Evolutionary conservation across 441 rosid genomes (phyloP).

Genomic region (Gossypium gossypioides): DNA sequence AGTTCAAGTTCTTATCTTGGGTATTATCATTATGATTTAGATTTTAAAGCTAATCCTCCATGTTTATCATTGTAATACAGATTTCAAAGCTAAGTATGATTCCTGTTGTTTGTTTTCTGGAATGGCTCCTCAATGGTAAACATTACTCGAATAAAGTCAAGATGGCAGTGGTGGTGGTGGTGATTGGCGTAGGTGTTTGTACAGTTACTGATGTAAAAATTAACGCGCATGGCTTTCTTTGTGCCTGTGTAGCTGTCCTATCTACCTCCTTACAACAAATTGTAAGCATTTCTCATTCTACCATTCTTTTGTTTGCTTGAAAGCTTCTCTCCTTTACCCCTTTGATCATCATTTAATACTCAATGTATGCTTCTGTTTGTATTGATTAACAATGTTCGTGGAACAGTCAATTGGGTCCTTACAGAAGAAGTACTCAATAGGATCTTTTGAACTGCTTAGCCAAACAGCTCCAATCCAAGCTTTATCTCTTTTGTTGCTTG

Average conservation of each 20-base stretch:
- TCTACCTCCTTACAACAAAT: conserved; percentile 89
- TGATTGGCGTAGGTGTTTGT: conserved; percentile 86
- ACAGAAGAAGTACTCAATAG: conserved; percentile 80
- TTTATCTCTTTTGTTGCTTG: conserved; percentile 65
- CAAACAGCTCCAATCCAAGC: conserved; percentile 97
- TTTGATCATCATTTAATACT: background rate
- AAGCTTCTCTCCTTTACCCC: conserved; percentile 24
- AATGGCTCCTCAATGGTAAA: conserved; percentile 77
- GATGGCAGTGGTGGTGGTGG: conserved; percentile 75
- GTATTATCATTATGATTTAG: background rate
- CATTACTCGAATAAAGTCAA: conserved; percentile 75
- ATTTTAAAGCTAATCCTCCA: background rate
- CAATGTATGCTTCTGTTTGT: background rate
- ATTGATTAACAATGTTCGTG: background rate
- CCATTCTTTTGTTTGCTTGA: conserved; percentile 26
- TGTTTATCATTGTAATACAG: conserved; percentile 13
- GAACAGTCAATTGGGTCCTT: conserved; percentile 82
- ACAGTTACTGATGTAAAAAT: conserved; percentile 92
- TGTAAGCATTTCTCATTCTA: conserved; percentile 37
- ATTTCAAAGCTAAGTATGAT: conserved; percentile 95
- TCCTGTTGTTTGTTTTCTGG: conserved; percentile 90
- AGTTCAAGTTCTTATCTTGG: background rate
- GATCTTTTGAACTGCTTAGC: conserved; percentile 87
- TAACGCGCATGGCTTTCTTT: conserved; percentile 76
- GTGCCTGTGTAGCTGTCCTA: conserved; percentile 70